These are phyloP conservation scores for Aegilops sharonensis DNA, from an alignment of 176 grass and related monocot species.

Conservation along the genomic window DNA sequence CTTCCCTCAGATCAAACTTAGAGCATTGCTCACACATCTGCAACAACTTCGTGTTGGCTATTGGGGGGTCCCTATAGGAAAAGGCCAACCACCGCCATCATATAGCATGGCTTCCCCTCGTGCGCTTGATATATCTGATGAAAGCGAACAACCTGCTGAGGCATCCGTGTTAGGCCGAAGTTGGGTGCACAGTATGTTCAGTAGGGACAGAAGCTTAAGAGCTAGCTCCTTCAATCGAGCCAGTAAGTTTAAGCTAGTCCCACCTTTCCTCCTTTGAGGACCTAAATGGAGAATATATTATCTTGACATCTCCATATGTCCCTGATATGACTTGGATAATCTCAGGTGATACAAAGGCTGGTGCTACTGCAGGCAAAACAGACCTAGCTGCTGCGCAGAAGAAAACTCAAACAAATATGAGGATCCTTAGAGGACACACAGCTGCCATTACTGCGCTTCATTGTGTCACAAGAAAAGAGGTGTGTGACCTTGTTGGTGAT, in stretches of 20 bases:
- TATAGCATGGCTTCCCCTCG: conserved; percentile 83
- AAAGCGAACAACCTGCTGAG: conserved; percentile 87
- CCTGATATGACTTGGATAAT: conserved; percentile 30
- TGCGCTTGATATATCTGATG: conserved; percentile 71
- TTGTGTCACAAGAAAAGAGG: conserved; percentile 90
- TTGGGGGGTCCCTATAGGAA: conserved; percentile 76
- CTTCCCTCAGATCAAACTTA: conserved; percentile 82
- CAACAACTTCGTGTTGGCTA: conserved; percentile 94
- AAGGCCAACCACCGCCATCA: conserved; percentile 48
- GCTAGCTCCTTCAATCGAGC: conserved; percentile 71
- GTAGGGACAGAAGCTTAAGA: conserved; percentile 90
- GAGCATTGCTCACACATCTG: conserved; percentile 90
- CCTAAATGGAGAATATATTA: conserved; percentile 13
- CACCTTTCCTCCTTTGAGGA: background rate
- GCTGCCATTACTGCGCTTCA: conserved; percentile 95
- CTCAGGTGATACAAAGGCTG: conserved; percentile 65
- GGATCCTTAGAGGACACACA: conserved; percentile 95
- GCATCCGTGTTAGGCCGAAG: conserved; percentile 89
- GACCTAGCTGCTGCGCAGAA: conserved; percentile 64
- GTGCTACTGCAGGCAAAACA: conserved; percentile 54
- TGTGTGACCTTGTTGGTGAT: conserved; percentile 99
- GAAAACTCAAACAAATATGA: conserved; percentile 93
- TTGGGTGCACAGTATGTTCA: conserved; percentile 99
- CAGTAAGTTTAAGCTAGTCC: conserved; percentile 54
- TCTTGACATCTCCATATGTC: conserved; percentile 6